Evolutionary conservation across 2,329 filamentous ascomycete genomes (phyloP).

Genomic region (Curvularia hawaiiensis): DNA sequence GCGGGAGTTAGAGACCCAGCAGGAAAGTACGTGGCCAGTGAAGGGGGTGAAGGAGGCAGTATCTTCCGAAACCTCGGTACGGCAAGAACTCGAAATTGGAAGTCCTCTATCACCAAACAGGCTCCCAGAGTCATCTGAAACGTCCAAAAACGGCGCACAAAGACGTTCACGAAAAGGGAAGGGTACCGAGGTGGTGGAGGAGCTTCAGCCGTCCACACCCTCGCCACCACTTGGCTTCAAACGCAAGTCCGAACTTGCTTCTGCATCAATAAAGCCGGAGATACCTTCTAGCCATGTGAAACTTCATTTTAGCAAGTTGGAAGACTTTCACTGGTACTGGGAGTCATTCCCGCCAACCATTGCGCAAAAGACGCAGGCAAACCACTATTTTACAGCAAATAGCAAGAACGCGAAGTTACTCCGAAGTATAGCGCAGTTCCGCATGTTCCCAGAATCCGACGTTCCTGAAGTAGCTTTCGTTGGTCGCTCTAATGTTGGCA

Average conservation of each 20-base stretch:
- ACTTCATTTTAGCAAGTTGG: conserved; percentile 10
- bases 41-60: background rate
- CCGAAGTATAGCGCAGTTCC: conserved; percentile 66
- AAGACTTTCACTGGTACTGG: conserved; percentile 43
- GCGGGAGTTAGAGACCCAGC: background rate
- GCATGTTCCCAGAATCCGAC: conserved; percentile 59
- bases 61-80: background rate
- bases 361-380: conserved; percentile 49
- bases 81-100: background rate
- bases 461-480: conserved; percentile 69
- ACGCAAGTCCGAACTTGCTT: background rate
- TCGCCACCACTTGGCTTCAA: conserved; percentile 14
- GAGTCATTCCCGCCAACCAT: conserved; percentile 35
- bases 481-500: conserved; percentile 73
- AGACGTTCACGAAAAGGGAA: background rate
- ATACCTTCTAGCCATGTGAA: conserved; percentile 9
- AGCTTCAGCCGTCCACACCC: conserved; percentile 21
- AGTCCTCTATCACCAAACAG: background rate
- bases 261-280: conserved; percentile 8
- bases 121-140: background rate
- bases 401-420: conserved; percentile 56
- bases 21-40: background rate
- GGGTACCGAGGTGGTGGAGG: background rate
- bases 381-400: conserved; percentile 51
- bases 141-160: background rate